Evolutionary conservation across 192 early-diverging fungal species (phyloP).

Genomic region (Podila verticillata): DNA sequence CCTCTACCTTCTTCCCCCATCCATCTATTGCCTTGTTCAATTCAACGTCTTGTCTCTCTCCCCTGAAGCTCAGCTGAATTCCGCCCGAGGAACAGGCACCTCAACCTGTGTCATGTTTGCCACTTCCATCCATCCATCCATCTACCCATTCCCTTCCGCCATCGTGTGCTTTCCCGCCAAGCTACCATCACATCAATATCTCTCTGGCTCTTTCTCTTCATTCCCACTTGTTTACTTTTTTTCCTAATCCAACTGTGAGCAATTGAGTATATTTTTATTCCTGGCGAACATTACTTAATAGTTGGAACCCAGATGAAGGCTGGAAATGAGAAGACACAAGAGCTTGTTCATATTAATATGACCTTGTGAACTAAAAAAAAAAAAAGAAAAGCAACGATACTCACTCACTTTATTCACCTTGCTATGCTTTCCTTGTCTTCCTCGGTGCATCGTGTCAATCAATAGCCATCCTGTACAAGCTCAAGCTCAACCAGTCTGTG

Average conservation of each 20-base stretch:
- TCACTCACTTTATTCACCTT: not conserved
- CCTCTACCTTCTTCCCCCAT: not conserved
- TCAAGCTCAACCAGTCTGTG: conserved; percentile 98
- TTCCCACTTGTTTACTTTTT: too few relatives aligned
- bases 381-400: not conserved
- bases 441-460: not conserved
- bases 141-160: not conserved
- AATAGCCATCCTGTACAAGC: conserved; percentile 94
- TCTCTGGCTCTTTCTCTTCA: too few relatives aligned
- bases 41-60: not conserved
- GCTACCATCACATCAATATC: too few relatives aligned
- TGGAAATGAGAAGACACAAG: not conserved
- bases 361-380: not conserved
- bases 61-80: too few relatives aligned
- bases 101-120: too few relatives aligned
- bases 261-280: too few relatives aligned
- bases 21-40: not conserved
- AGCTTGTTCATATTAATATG: not conserved
- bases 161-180: too few relatives aligned
- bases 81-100: too few relatives aligned
- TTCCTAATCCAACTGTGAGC: too few relatives aligned
- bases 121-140: not conserved
- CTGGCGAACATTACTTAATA: not conserved
- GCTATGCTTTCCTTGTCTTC: too few relatives aligned
- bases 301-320: not conserved